Evolutionary conservation across 768 basidiomycete genomes (phyloP).

Genomic region (Trametes meyenii): DNA sequence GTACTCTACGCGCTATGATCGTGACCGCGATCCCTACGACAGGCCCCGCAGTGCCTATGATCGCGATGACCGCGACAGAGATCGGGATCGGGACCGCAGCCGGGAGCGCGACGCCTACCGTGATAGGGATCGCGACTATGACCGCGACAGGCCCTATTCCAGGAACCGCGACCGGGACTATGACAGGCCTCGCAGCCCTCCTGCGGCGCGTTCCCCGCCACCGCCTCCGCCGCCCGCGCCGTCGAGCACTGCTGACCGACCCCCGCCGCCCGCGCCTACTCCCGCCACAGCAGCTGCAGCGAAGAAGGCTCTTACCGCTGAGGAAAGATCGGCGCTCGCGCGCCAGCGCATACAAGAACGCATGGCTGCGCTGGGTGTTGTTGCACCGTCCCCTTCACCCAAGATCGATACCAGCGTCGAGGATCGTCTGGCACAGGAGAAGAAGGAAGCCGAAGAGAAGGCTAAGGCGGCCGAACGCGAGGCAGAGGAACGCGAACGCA

Average conservation of each 20-base stretch:
- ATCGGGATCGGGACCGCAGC: constrained; percentile 48
- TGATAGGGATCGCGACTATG: constrained; percentile 37
- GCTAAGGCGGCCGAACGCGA: constrained; percentile 75
- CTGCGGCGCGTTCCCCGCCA: constrained; percentile 47
- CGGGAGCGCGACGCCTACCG: constrained; percentile 43
- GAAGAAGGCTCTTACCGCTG: constrained; percentile 77
- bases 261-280: constrained; percentile 54
- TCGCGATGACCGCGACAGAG: constrained; percentile 38
- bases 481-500: constrained; percentile 76
- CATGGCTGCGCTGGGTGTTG: constrained; percentile 81
- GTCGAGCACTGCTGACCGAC: constrained; percentile 40
- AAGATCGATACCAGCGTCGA: constrained; percentile 80
- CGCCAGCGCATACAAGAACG: constrained; percentile 82
- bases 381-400: constrained; percentile 45
- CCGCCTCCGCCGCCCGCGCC: constrained; percentile 54
- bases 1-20: constrained; percentile 44
- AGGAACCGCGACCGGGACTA: constrained; percentile 44
- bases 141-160: constrained; percentile 40
- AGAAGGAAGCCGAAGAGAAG: constrained; percentile 90
- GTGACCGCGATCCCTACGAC: constrained; percentile 38
- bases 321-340: constrained; percentile 81
- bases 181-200: constrained; percentile 39
- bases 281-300: constrained; percentile 61
- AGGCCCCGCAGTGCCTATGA: constrained; percentile 36
- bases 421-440: constrained; percentile 82